phyloP scores from a whole-genome alignment of 176 grass and related monocot genomes.

The Rhynchospora breviuscula region DNA sequence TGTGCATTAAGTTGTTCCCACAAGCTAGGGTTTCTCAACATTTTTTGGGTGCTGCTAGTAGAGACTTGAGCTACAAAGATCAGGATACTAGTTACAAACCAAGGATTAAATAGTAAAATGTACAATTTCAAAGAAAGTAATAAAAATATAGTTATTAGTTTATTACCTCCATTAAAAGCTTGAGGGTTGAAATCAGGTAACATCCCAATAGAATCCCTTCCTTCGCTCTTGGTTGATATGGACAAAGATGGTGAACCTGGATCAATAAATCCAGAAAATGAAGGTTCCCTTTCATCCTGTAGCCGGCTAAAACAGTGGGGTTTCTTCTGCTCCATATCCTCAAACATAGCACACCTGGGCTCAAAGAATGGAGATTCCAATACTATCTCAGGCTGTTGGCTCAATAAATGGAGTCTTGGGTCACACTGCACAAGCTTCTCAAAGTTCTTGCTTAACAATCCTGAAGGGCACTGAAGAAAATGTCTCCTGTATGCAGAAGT shows the following conservation, averaged over 20 bases:
- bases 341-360: conserved; percentile 42
- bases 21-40: conserved; percentile 19
- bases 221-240: conserved; percentile 25
- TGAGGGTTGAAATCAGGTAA: conserved; percentile 43
- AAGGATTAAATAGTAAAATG: not conserved
- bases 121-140: not conserved
- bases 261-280: conserved; percentile 41
- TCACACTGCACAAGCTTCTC: conserved; percentile 85
- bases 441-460: conserved; percentile 64
- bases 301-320: conserved; percentile 40
- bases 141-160: not conserved
- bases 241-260: conserved; percentile 30
- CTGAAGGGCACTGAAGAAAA: conserved; percentile 49
- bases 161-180: conserved; percentile 49
- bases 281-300: conserved; percentile 49
- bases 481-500: conserved; percentile 52
- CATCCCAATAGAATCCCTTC: conserved; percentile 46
- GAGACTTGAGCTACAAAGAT: not conserved
- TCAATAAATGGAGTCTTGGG: conserved; percentile 45
- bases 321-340: conserved; percentile 47
- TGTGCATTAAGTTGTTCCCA: conserved; percentile 45
- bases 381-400: conserved; percentile 39
- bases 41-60: conserved; percentile 18
- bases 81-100: not conserved
- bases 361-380: conserved; percentile 43